Conservation (phyloP, 2,329 filamentous ascomycete species). For the Grosmannia penicillata region DNA sequence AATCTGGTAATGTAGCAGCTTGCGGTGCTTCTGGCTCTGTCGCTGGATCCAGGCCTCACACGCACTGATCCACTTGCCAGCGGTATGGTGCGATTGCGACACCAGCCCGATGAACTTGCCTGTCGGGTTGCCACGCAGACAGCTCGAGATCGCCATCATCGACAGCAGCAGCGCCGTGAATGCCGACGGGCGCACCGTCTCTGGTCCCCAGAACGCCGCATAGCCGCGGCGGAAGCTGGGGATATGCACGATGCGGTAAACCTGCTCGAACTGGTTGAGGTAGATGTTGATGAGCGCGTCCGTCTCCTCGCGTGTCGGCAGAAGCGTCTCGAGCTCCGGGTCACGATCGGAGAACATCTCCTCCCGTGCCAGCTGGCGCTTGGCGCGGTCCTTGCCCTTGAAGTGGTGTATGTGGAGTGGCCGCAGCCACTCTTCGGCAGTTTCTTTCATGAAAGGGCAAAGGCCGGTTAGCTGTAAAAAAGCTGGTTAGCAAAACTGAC, state of each 20-base stretch:
- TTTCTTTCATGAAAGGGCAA: constrained; percentile 47
- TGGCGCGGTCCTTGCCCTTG: constrained; percentile 41
- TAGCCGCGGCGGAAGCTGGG: constrained; percentile 42
- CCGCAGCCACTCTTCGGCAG: constrained; percentile 44
- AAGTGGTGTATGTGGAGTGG: constrained; percentile 38
- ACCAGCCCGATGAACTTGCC: constrained; percentile 43
- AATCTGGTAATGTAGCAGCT: constrained; percentile 46
- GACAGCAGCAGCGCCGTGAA: constrained; percentile 44
- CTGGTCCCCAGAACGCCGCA: constrained; percentile 36
- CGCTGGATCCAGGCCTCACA: constrained; percentile 37
- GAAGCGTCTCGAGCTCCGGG: constrained; percentile 31
- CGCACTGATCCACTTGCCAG: constrained; percentile 40
- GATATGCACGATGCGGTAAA: constrained; percentile 38
- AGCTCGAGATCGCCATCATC: constrained; percentile 45
- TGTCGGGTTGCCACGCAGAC: constrained; percentile 34
- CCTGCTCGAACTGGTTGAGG: constrained; percentile 22
- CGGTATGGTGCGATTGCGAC: constrained; percentile 38
- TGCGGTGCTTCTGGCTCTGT: constrained; percentile 47
- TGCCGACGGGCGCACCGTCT: constrained; percentile 29
- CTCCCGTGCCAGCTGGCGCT: constrained; percentile 37
- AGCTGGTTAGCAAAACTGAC: constrained; percentile 3
- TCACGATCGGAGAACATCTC: constrained; percentile 32
- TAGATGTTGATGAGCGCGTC: constrained; percentile 20
- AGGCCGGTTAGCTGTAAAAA: constrained; percentile 37
- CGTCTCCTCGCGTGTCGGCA: constrained; percentile 18